phyloP scores from a whole-genome alignment of 208 protist genomes.

The Plasmodiophora brassicae region DNA sequence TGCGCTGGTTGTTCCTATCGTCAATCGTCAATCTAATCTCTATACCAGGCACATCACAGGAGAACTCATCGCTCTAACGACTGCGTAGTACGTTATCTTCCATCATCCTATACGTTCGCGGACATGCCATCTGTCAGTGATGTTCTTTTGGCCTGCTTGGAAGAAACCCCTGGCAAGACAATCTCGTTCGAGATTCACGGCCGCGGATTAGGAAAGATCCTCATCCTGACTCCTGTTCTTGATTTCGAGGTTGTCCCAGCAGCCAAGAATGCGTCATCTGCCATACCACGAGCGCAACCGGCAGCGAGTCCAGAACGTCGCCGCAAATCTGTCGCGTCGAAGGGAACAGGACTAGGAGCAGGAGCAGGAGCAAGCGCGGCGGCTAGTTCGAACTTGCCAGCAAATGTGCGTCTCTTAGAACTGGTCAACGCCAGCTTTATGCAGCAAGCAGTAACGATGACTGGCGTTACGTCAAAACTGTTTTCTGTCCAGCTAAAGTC shows the following conservation, averaged over 20 bases:
- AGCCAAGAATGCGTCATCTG: neutral
- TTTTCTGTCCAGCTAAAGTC: neutral
- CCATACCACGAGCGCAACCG: neutral
- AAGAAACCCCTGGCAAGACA: neutral
- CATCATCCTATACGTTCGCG: no score
- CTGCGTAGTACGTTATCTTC: no score
- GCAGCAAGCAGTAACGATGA: neutral
- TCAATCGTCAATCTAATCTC: no score
- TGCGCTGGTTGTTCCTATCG: no score
- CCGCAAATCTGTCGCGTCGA: neutral
- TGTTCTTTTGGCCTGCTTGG: neutral
- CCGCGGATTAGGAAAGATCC: neutral
- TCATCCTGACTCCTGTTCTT: neutral
- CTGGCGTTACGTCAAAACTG: neutral
- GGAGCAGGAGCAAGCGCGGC: no score
- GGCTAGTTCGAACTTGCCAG: neutral
- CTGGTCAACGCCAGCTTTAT: conserved; percentile 27
- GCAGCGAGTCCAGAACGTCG: neutral
- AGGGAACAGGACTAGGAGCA: no score
- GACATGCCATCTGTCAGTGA: neutral
- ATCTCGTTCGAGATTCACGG: neutral
- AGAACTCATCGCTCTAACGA: no score
- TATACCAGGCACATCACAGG: no score
- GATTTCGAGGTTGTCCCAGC: conserved; percentile 1
- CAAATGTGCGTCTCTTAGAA: neutral